phyloP scores from a whole-genome alignment of 257 asterid genomes.

The Striga asiatica region DNA sequence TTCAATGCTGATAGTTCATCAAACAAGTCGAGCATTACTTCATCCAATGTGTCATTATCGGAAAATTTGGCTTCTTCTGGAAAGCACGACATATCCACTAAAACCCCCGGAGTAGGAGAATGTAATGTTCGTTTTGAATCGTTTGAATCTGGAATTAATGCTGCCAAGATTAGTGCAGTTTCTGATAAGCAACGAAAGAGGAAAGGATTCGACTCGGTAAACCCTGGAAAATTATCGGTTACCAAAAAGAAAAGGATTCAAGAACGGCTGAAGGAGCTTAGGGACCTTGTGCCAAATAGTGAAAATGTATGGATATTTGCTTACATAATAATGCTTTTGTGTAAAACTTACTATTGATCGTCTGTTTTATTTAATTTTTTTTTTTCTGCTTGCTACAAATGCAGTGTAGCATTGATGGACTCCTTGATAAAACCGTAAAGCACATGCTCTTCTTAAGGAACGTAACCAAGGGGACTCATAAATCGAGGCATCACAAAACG shows the following conservation, averaged over 20 bases:
- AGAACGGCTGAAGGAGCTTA: slow-evolving; percentile 77
- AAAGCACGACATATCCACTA: slow-evolving; percentile 18
- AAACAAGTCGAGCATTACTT: slow-evolving; percentile 21
- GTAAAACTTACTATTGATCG: too few species aligned
- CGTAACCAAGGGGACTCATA: slow-evolving; percentile 64
- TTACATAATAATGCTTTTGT: too few species aligned
- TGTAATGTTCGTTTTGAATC: slow-evolving; percentile 25
- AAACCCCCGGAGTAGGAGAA: slow-evolving; percentile 22
- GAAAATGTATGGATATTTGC: slow-evolving; percentile 38
- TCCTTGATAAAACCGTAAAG: slow-evolving; percentile 75
- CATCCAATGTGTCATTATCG: slow-evolving; percentile 20
- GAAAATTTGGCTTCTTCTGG: slow-evolving; percentile 21
- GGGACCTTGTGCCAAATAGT: slow-evolving; percentile 82
- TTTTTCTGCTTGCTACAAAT: slow-evolving; percentile 11
- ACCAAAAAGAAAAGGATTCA: slow-evolving; percentile 63
- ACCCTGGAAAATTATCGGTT: slow-evolving; percentile 21
- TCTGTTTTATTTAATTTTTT: too few species aligned
- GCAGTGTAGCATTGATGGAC: slow-evolving; percentile 98
- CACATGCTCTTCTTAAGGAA: slow-evolving; percentile 71
- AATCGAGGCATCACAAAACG: slow-evolving; percentile 42
- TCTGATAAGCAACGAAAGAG: slow-evolving; percentile 29
- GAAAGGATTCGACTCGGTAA: slow-evolving; percentile 23
- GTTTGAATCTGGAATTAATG: slow-evolving; percentile 15
- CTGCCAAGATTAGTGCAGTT: slow-evolving; percentile 19
- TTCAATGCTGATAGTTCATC: slow-evolving; percentile 28